A percentile compares a stretch with the other conserved stretches of the same genome.
Conservation (phyloP, 257 asterid genomes). For the Solanum chiquidenum region DNA sequence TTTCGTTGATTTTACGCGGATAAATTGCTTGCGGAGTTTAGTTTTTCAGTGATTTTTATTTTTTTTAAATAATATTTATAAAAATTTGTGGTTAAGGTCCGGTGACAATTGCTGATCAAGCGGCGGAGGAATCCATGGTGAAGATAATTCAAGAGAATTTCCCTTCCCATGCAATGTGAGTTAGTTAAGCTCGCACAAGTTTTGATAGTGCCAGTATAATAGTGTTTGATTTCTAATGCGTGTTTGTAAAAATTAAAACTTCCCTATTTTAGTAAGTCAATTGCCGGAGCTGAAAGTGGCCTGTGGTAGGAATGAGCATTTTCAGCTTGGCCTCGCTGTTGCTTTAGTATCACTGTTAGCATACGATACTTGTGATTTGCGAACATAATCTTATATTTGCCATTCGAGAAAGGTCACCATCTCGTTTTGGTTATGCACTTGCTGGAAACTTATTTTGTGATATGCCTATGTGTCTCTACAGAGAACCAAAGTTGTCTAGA, state of each 20-base stretch:
- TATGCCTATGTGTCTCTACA: neutral
- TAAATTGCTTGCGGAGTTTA: neutral
- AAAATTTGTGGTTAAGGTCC: constrained; percentile 49
- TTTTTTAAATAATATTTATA: no score
- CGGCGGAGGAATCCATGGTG: constrained; percentile 92
- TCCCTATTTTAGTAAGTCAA: neutral
- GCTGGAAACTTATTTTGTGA: neutral
- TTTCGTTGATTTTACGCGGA: neutral
- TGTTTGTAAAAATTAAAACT: neutral
- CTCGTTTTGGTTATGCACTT: neutral
- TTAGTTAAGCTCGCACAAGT: neutral
- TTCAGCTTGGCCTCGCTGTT: neutral
- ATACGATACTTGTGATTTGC: neutral
- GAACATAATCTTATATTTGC: neutral
- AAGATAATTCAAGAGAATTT: constrained; percentile 51
- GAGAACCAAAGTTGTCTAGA: neutral
- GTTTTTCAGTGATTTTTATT: neutral
- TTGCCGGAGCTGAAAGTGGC: neutral
- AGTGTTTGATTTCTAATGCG: neutral
- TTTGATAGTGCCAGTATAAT: neutral
- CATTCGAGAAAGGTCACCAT: neutral
- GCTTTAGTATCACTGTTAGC: neutral
- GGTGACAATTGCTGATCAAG: constrained; percentile 89
- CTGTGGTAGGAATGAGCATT: neutral
- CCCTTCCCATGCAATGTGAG: constrained; percentile 88